Conservation (phyloP, 2,329 filamentous ascomycete species). For the Curvularia verruculosa region DNA sequence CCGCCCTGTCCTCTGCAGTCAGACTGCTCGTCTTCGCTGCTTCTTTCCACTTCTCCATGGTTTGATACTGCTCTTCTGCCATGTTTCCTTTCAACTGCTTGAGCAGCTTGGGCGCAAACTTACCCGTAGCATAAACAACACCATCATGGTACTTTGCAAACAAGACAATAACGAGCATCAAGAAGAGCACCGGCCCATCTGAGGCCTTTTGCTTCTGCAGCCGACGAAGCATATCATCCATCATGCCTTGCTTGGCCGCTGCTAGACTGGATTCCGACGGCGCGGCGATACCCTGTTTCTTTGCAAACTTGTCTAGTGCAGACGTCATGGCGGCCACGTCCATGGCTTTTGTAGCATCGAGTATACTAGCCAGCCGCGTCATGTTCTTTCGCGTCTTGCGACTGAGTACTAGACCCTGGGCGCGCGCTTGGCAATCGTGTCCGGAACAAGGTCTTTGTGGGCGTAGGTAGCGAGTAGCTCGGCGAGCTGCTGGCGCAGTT, state of each 20-base stretch:
- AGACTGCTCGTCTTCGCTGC: conserved; percentile 42
- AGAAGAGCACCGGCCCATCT: conserved; percentile 48
- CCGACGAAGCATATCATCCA: conserved; percentile 42
- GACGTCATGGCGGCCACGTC: conserved; percentile 17
- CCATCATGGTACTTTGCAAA: conserved; percentile 39
- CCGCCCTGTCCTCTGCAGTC: conserved; percentile 39
- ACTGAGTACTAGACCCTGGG: conserved; percentile 40
- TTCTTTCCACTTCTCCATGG: conserved; percentile 48
- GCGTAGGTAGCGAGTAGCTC: conserved; percentile 41
- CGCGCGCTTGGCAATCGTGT: conserved; percentile 39
- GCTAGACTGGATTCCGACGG: conserved; percentile 9
- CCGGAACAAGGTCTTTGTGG: conserved; percentile 44
- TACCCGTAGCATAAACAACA: conserved; percentile 50
- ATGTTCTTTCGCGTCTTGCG: conserved; percentile 42
- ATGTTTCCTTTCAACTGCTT: conserved; percentile 41
- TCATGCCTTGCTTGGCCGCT: conserved; percentile 32
- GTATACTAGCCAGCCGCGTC: conserved; percentile 31
- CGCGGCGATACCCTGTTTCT: conserved; percentile 39
- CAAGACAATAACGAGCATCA: conserved; percentile 45
- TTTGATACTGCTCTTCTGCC: conserved; percentile 32
- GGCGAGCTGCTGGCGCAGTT: conserved; percentile 42
- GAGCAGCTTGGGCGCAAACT: conserved; percentile 50
- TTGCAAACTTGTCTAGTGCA: conserved; percentile 41
- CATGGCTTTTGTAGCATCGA: conserved; percentile 22
- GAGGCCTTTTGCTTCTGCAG: conserved; percentile 44